Base-by-base conservation (phyloP, 2,329 filamentous ascomycete genomes). In the Phyllosticta citriasiana region DNA sequence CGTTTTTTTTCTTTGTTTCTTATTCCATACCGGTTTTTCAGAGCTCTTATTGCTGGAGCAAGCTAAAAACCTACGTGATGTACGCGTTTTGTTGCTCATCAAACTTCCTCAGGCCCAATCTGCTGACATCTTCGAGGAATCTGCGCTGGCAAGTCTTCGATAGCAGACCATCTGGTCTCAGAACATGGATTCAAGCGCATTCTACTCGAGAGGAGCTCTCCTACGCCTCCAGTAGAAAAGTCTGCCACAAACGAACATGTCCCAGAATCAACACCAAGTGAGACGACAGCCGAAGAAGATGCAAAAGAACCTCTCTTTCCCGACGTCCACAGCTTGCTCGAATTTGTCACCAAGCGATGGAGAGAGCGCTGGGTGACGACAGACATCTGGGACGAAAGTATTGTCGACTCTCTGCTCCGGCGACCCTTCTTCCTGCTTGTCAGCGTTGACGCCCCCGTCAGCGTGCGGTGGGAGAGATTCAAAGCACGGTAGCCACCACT, bases 341-440 rank as follows among this genome's bases (percentile, higher is more conserved):
- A 95, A 57, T 93, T 89, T 70, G 90, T 95, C 62, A 97, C 93
- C 3, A 84, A 84, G 71, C 79, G 84, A 72, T 99, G 94, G 94
- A 84, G 83, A 65, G 82, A 87, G 62, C 84, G 86, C 60, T 99
- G 89, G 83, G 90, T 97, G 16, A 94, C 87, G 2, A 94, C 88
- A 2, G 88, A 94, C 70, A 86, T 97, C 64, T 84, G 86, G 77
- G 84, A 86, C 66, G 88, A 91, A 66, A 73, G 74, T 2, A 82
- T 87, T 7, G 82, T 96, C 4, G 89, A 97, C 67, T 81, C 85
- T 25, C 84, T 97, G 57, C 78, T 86, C 63, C 82, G 87, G 22
- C 84, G 94, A 7, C 94, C 94, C 0, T 97, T 96, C 78, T 97
- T 97, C 79, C 82, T 99, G 57, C 84, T 97, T 35, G 80, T 99